Conservation (phyloP, 2,329 filamentous ascomycete species). For the Beauveria medogensis region DNA sequence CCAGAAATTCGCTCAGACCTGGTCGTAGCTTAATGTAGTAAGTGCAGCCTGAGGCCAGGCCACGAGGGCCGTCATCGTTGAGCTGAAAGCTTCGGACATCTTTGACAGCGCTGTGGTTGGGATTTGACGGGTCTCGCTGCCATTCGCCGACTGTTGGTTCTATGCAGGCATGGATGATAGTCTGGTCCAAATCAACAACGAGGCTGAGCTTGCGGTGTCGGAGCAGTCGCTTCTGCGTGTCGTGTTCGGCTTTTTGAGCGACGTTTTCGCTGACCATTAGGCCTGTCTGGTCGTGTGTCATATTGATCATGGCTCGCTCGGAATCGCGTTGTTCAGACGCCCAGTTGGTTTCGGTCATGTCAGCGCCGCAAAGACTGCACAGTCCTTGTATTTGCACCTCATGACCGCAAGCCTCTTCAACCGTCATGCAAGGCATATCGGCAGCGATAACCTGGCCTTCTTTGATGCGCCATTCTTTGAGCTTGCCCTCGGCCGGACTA, state of each 20-base stretch:
- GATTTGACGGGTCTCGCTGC: conserved; percentile 80
- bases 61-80: conserved; percentile 70
- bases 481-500: conserved; percentile 71
- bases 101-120: conserved; percentile 85
- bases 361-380: conserved; percentile 86
- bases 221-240: conserved; percentile 76
- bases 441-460: conserved; percentile 56
- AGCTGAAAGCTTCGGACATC: conserved; percentile 86
- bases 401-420: conserved; percentile 87
- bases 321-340: conserved; percentile 72
- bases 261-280: conserved; percentile 78
- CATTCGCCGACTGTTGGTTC: conserved; percentile 95
- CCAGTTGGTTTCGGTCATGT: conserved; percentile 89
- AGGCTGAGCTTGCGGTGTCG: conserved; percentile 77
- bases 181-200: conserved; percentile 96
- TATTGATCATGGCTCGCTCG: conserved; percentile 84
- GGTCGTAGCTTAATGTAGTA: conserved; percentile 99
- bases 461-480: conserved; percentile 68
- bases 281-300: conserved; percentile 84
- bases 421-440: conserved; percentile 57
- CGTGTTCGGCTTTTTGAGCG: conserved; percentile 74
- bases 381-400: conserved; percentile 85
- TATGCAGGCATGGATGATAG: conserved; percentile 95
- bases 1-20: conserved; percentile 71
- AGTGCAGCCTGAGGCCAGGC: conserved; percentile 65